Conservation (phyloP, 371 early-diverging fungal species). For the Mortierella sp. region DNA sequence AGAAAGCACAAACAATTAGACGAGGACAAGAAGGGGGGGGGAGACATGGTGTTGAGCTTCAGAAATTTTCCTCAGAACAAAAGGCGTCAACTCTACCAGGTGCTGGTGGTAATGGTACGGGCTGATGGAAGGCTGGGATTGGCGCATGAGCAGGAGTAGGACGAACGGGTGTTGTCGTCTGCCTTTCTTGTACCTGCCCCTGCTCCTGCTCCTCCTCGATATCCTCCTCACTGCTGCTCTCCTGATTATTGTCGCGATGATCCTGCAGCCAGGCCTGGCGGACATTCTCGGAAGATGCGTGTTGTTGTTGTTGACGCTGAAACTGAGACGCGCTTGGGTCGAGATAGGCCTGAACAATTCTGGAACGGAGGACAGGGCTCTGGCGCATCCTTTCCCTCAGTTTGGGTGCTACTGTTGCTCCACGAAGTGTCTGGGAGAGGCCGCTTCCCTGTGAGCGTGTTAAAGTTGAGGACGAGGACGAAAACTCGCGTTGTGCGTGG, state of each 20-base stretch:
- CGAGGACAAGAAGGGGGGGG: background rate
- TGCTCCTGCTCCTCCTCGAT: constrained; percentile 16
- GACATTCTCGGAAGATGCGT: constrained; percentile 21
- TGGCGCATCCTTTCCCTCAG: constrained; percentile 55
- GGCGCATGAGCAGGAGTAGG: background rate
- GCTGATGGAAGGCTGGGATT: constrained; percentile 6
- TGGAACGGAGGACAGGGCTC: constrained; percentile 41
- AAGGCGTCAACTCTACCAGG: no score
- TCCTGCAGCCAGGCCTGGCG: constrained; percentile 52
- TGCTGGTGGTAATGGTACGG: background rate
- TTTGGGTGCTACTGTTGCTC: constrained; percentile 32
- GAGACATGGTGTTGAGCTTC: background rate
- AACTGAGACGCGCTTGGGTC: constrained; percentile 27
- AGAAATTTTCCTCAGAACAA: no score
- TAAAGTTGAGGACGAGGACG: constrained; percentile 14
- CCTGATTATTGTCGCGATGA: constrained; percentile 32
- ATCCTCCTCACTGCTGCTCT: constrained; percentile 52
- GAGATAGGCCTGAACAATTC: constrained; percentile 50
- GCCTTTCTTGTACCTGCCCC: background rate
- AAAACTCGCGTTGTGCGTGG: constrained; percentile 13
- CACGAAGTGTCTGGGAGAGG: constrained; percentile 13
- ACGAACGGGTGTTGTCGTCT: background rate
- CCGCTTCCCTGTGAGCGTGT: constrained; percentile 16
- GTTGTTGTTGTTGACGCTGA: constrained; percentile 23
- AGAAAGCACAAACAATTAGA: background rate